These are phyloP conservation scores for Lithohypha guttulata DNA, from an alignment of 2,329 filamentous ascomycete genomes.

Conservation along the genomic window DNA sequence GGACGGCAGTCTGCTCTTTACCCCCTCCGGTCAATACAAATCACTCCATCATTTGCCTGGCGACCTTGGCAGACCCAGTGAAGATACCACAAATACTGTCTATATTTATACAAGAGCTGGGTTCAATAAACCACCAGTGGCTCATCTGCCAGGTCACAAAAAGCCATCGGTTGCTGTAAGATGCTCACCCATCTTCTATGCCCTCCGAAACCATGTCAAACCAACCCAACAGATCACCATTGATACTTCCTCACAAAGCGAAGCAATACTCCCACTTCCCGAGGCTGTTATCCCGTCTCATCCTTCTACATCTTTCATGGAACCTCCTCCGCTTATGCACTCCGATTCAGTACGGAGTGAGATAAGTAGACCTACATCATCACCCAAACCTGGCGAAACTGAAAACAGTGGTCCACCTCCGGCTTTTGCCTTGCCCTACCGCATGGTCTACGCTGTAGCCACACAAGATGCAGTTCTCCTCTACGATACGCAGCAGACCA, in stretches of 20 bases:
- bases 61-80: constrained; percentile 59
- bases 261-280: constrained; percentile 75
- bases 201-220: constrained; percentile 56
- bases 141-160: constrained; percentile 91
- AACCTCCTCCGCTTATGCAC: constrained; percentile 58
- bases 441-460: constrained; percentile 92
- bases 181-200: constrained; percentile 86
- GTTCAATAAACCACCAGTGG: constrained; percentile 91
- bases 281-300: constrained; percentile 58
- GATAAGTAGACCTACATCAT: constrained; percentile 42
- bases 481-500: constrained; percentile 95
- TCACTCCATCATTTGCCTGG: constrained; percentile 57
- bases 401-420: constrained; percentile 43
- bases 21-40: constrained; percentile 91
- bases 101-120: constrained; percentile 96
- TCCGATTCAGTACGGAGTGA: constrained; percentile 37
- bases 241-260: constrained; percentile 68
- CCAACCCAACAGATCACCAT: constrained; percentile 83
- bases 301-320: constrained; percentile 58
- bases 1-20: constrained; percentile 86
- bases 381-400: constrained; percentile 41
- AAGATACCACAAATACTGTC: constrained; percentile 91
- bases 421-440: constrained; percentile 77
- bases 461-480: constrained; percentile 91
- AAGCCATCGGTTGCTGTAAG: constrained; percentile 94